Percentiles rank a stretch among this genome's conserved stretches.
Evolutionary conservation across 768 basidiomycete species (phyloP).

Genomic region (Amanita phalloides): DNA sequence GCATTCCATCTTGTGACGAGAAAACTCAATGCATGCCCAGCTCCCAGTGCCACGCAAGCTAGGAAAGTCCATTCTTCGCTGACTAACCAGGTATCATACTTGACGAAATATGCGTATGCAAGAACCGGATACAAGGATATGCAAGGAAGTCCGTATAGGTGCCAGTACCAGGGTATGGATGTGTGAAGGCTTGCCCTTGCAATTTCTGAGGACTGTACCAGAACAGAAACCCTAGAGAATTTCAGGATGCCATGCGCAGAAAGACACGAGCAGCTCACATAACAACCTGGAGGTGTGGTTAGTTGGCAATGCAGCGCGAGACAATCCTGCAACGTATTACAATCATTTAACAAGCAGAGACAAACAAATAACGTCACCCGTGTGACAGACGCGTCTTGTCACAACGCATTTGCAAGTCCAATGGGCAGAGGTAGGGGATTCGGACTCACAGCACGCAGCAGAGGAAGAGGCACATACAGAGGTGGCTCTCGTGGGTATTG

Average conservation of each 20-base stretch:
- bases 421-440: constrained; percentile 48
- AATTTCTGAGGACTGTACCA: constrained; percentile 59
- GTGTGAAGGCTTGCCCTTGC: constrained; percentile 55
- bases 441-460: constrained; percentile 44
- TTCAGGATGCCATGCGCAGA: not conserved
- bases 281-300: not conserved
- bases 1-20: constrained; percentile 86
- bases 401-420: not conserved
- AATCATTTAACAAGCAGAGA: not conserved
- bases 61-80: constrained; percentile 99
- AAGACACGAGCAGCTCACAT: not conserved
- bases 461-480: constrained; percentile 35
- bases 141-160: constrained; percentile 70
- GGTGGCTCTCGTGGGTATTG: constrained; percentile 37
- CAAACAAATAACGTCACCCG: not conserved
- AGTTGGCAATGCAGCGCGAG: not conserved
- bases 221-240: constrained; percentile 31
- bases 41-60: constrained; percentile 75
- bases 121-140: constrained; percentile 74
- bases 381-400: constrained; percentile 12
- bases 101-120: constrained; percentile 86
- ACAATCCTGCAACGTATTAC: not conserved
- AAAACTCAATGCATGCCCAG: constrained; percentile 87
- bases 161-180: constrained; percentile 55
- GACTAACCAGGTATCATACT: constrained; percentile 83